Evolutionary conservation across 2,329 filamentous ascomycete species (phyloP).

Genomic region (Fusarium keratoplasticum): DNA sequence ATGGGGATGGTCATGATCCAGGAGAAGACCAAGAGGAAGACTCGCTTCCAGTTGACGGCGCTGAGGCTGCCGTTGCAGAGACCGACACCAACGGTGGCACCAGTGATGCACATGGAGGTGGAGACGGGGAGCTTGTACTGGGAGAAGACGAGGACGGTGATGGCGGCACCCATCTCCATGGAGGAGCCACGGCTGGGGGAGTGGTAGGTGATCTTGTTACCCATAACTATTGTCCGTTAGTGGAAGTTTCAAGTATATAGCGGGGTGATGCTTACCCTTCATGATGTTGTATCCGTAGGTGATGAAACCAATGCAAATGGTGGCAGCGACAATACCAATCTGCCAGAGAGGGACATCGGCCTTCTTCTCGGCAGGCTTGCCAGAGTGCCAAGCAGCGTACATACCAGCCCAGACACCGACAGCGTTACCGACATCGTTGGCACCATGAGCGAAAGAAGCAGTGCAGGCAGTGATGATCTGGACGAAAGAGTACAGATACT

Average conservation of each 20-base stretch:
- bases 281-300: constrained; percentile 89
- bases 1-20: constrained; percentile 65
- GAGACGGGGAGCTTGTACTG: constrained; percentile 81
- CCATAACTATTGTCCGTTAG: constrained; percentile 70
- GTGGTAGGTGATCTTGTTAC: constrained; percentile 83
- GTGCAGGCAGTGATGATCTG: constrained; percentile 77
- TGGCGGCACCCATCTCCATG: constrained; percentile 84
- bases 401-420: constrained; percentile 78
- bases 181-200: constrained; percentile 68
- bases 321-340: constrained; percentile 74
- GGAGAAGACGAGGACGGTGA: constrained; percentile 81
- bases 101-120: constrained; percentile 83
- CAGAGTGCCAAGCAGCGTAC: constrained; percentile 75
- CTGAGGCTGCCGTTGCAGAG: constrained; percentile 79
- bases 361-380: constrained; percentile 70
- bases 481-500: constrained; percentile 76
- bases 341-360: constrained; percentile 80
- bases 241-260: rapidly evolving
- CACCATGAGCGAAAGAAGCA: constrained; percentile 80
- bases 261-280: constrained; percentile 67
- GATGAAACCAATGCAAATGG: constrained; percentile 74
- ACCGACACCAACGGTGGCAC: constrained; percentile 81
- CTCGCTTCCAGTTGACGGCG: constrained; percentile 81
- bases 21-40: constrained; percentile 73
- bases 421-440: constrained; percentile 81